Evolutionary conservation across 345 rosid species (phyloP).

Genomic region (Clarkia xantiana): DNA sequence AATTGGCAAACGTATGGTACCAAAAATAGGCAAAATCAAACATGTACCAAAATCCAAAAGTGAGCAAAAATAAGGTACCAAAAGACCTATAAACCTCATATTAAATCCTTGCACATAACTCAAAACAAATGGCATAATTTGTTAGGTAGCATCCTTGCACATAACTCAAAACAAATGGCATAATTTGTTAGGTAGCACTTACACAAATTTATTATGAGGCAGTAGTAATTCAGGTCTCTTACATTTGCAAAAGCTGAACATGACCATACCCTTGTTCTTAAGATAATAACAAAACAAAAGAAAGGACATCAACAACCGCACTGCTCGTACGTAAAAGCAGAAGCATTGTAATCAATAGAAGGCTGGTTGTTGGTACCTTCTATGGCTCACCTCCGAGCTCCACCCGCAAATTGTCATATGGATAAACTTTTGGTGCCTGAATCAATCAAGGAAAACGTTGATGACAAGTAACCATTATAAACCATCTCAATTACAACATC

Average conservation of each 20-base stretch:
- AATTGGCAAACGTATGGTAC: too few relatives aligned
- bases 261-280: slow-evolving; percentile 1
- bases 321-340: slow-evolving; percentile 2
- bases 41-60: too few relatives aligned
- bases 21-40: too few relatives aligned
- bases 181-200: too few relatives aligned
- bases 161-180: too few relatives aligned
- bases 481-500: not conserved
- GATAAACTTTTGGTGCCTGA: slow-evolving; percentile 84
- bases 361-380: slow-evolving; percentile 3
- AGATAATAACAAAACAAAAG: not conserved
- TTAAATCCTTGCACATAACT: too few relatives aligned
- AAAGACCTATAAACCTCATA: too few relatives aligned
- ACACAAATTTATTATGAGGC: too few relatives aligned
- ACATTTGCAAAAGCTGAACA: not conserved
- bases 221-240: not conserved
- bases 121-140: too few relatives aligned
- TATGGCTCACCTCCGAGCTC: slow-evolving; percentile 96
- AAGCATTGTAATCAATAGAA: slow-evolving; percentile 4
- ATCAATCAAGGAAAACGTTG: slow-evolving; percentile 7
- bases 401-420: slow-evolving; percentile 82
- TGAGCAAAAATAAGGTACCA: too few relatives aligned
- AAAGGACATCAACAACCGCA: slow-evolving; percentile 5
- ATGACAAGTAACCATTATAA: too few relatives aligned
- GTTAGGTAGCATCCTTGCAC: too few relatives aligned